phyloP scores from a whole-genome alignment of 1,284 basidiomycete genomes.

The Schizophyllum amplum region DNA sequence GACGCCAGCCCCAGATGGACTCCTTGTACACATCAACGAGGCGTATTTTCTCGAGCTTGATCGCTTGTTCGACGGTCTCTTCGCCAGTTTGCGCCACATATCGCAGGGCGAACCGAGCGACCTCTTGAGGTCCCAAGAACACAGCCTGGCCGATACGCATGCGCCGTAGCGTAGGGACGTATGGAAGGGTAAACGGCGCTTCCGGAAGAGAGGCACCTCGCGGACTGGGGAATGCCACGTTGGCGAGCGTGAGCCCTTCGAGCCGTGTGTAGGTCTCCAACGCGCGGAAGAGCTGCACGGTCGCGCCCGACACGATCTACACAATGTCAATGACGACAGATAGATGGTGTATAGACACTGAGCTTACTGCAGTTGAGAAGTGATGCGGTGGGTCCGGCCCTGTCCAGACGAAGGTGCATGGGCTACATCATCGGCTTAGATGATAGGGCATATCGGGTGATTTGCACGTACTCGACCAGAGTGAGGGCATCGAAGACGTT shows the following conservation, averaged over 20 bases:
- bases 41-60: constrained; percentile 27
- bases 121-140: constrained; percentile 29
- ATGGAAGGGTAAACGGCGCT: constrained; percentile 20
- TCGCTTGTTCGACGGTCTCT: constrained; percentile 10
- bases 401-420: constrained; percentile 42
- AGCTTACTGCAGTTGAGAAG: constrained; percentile 48
- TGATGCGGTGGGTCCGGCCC: constrained; percentile 53
- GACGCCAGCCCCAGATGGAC: constrained; percentile 46
- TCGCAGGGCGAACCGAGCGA: constrained; percentile 29
- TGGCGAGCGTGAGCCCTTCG: constrained; percentile 31
- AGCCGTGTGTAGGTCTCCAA: not conserved
- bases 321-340: no score
- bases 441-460: no score
- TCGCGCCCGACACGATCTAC: constrained; percentile 9
- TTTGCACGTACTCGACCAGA: not conserved
- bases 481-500: not conserved
- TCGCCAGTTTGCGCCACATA: not conserved
- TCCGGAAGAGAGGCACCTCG: constrained; percentile 6
- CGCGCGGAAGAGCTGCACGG: not conserved
- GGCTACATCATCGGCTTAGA: no score
- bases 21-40: constrained; percentile 46
- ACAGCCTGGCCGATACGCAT: constrained; percentile 43
- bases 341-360: not conserved
- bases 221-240: constrained; percentile 28
- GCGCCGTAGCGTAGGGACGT: constrained; percentile 30